Evolutionary conservation across 176 grass and related monocot species (phyloP), one percentile per base, ranked within the genome.

Genomic region (Bolboschoenus planiculmis): DNA sequence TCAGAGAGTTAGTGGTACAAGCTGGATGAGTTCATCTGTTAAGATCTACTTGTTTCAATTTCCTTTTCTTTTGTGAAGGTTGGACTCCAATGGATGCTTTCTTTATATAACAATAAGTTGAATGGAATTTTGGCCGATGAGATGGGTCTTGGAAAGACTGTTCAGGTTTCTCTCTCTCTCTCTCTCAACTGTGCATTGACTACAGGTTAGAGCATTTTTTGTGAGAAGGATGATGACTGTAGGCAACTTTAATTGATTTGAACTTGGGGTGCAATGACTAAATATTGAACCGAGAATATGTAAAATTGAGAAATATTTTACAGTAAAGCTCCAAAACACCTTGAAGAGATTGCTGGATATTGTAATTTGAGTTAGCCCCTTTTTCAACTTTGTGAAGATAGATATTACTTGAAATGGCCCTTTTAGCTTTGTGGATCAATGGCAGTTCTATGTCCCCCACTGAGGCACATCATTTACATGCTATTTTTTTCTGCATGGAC

Each of bases 141-240:
- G 91, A 99, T 99, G 97, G 97, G 97, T 89, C 97, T 99, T 76
- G 97, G 97, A 78, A 99, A 99, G 89, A 99, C 97, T 83, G 93
- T 99, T 47, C 97, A 99, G 91, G 97, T 96, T 20, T 89, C 74
- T 66, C 59, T 89, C 80, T 86, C 79, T 83, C 85, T 35, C 77
- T 73, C 36, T 71, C n/a, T 43, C 37, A 46, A 16, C 44, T 76
- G 13, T 51, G 31, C 2, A 76, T 76, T 80, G 16, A 34, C 68
- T 81, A 65, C 60, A 23, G 16, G 13, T 48, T 79, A 31, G 15
- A 53, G 72, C 15, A 51, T 10, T 27, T 74, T 47, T 74, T 29
- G 4, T 48, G 23, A 27, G 42, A 14, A n/a, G 70, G 70, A 74
- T 5, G 35, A 23, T 26, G 21, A 24, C 39, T 14, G 4, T 27